Evolutionary conservation across 352 stramenopile genomes (phyloP).

Genomic region (Phytopythium oedochilum): DNA sequence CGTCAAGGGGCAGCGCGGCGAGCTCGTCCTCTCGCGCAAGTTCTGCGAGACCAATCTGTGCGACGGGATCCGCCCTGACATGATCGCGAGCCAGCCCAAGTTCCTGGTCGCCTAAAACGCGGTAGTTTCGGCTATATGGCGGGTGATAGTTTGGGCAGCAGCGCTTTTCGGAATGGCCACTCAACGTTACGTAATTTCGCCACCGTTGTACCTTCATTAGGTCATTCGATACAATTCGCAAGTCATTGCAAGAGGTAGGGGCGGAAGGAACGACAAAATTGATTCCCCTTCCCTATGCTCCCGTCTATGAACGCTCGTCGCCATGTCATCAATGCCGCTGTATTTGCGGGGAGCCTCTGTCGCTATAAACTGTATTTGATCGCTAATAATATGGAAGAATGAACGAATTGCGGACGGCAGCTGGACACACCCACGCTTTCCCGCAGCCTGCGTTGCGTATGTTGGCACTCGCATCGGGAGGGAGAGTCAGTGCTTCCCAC

Average conservation of each 20-base stretch:
- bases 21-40: constrained; percentile 28
- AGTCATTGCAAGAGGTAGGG: neutral
- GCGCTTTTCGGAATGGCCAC: neutral
- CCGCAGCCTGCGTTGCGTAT: neutral
- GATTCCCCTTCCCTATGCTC: neutral
- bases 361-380: neutral
- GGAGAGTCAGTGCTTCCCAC: constrained; percentile 11
- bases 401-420: neutral
- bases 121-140: neutral
- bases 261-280: neutral
- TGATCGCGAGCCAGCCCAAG: neutral
- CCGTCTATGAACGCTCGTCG: neutral
- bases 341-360: neutral
- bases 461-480: neutral
- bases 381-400: neutral
- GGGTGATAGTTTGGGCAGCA: neutral
- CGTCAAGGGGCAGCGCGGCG: constrained; percentile 17
- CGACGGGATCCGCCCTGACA: constrained; percentile 20
- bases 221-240: neutral
- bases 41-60: constrained; percentile 36
- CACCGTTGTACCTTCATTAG: too few relatives aligned
- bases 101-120: neutral
- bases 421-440: too few relatives aligned
- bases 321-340: neutral
- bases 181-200: too few relatives aligned